Conservation (phyloP, 2,329 filamentous ascomycete genomes). For the Ceratocystis diversiconidia region DNA sequence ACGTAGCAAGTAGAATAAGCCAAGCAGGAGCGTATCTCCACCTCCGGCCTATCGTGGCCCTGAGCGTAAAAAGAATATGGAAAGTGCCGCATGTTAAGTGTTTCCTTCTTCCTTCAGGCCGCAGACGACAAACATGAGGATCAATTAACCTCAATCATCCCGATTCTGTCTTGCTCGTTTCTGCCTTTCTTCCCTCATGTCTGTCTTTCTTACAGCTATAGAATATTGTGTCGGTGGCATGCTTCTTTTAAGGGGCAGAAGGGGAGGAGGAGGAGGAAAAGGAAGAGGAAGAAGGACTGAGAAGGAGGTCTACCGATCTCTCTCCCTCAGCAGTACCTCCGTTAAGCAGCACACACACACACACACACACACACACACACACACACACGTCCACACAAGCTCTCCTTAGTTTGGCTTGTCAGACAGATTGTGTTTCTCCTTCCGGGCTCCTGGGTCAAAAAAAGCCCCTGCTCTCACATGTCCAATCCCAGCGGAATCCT, state of each 20-base stretch:
- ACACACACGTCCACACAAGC: background rate
- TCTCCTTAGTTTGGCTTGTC: background rate
- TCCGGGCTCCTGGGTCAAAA: conserved; percentile 3
- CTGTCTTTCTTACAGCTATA: background rate
- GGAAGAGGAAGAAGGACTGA: too few species aligned
- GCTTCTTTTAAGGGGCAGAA: background rate
- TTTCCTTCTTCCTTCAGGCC: background rate
- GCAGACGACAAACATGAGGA: conserved; percentile 1
- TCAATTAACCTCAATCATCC: conserved; percentile 7
- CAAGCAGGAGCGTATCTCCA: background rate
- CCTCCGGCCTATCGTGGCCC: background rate
- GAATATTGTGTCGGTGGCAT: background rate
- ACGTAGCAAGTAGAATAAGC: background rate
- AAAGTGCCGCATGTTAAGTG: too few species aligned
- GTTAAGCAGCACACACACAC: background rate
- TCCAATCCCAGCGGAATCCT: conserved; percentile 5
- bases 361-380: background rate
- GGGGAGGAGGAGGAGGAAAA: background rate
- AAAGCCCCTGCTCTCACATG: conserved; percentile 4
- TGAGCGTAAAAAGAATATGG: too few species aligned
- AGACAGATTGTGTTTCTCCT: conserved; percentile 2
- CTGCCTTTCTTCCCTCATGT: background rate
- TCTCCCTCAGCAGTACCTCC: background rate
- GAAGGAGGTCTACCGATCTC: too few species aligned
- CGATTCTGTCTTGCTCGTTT: background rate